Evolutionary conservation across 2,329 filamentous ascomycete genomes (phyloP).

Genomic region (Colletotrichum orbiculare): DNA sequence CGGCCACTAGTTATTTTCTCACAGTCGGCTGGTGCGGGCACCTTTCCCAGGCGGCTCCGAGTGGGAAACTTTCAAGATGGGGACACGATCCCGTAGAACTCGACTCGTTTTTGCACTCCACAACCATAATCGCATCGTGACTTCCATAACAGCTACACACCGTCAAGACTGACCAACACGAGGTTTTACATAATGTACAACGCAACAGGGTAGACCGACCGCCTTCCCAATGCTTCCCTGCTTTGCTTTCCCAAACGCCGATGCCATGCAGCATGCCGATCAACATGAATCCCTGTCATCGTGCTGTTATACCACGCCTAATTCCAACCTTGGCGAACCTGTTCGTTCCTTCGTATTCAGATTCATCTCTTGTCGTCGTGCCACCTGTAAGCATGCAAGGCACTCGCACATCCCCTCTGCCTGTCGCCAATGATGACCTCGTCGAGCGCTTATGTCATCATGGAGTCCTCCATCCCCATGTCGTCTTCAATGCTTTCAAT

Average conservation of each 20-base stretch:
- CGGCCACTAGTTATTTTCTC: too few species aligned
- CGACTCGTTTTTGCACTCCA: too few species aligned
- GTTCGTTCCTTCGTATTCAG: conserved; percentile 28
- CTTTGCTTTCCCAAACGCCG: conserved; percentile 42
- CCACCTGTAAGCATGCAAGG: conserved; percentile 16
- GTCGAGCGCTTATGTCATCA: conserved; percentile 61
- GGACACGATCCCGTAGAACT: too few species aligned
- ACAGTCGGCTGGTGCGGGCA: too few species aligned
- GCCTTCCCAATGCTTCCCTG: conserved; percentile 30
- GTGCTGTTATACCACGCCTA: conserved; percentile 34
- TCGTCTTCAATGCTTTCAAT: conserved; percentile 92
- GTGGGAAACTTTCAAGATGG: too few species aligned
- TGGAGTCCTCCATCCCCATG: conserved; percentile 75
- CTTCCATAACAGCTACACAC: conserved; percentile 6
- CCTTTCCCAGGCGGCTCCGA: too few species aligned
- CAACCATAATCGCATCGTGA: too few species aligned
- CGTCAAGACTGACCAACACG: neutral
- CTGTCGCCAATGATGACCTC: neutral
- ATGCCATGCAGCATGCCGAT: conserved; percentile 49
- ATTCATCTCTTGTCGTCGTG: conserved; percentile 18
- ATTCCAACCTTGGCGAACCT: conserved; percentile 26
- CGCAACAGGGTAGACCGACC: conserved; percentile 22
- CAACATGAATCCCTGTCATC: conserved; percentile 29
- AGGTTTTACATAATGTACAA: conserved; percentile 3
- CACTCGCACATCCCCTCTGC: conserved; percentile 15